Percentiles rank a stretch among this genome's conserved stretches.
Evolutionary conservation across 768 basidiomycete genomes (phyloP).

Genomic region (Auricularia cornea): DNA sequence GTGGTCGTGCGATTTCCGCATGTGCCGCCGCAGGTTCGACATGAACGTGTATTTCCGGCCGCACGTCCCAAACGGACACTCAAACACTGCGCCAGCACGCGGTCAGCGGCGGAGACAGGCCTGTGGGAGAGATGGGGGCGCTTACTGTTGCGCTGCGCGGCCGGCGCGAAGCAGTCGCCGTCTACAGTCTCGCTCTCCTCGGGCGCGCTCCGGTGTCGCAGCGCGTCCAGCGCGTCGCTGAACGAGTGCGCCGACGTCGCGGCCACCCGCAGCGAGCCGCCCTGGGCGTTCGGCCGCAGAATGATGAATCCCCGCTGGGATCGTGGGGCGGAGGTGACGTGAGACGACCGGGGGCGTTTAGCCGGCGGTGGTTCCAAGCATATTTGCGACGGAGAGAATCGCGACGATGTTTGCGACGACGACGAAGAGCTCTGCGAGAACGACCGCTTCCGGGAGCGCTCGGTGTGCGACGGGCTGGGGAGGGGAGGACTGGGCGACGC

Average conservation of each 20-base stretch:
- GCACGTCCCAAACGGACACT: neutral
- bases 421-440: too few relatives aligned
- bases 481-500: too few relatives aligned
- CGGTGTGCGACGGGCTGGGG: too few relatives aligned
- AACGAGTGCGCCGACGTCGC: neutral
- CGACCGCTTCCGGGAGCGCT: too few relatives aligned
- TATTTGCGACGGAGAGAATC: too few relatives aligned
- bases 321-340: neutral
- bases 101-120: too few relatives aligned
- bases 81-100: neutral
- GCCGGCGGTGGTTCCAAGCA: too few relatives aligned
- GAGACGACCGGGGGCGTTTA: too few relatives aligned
- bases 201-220: neutral
- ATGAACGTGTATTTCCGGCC: neutral
- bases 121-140: neutral
- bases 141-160: neutral
- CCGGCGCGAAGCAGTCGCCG: neutral
- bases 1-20: neutral
- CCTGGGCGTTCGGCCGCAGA: neutral
- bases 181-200: neutral
- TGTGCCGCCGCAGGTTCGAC: neutral
- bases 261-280: neutral
- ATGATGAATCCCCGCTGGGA: neutral
- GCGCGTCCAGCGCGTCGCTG: neutral
- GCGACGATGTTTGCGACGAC: too few relatives aligned